Evolutionary conservation across 2,329 filamentous ascomycete species (phyloP), one percentile per base, ranked within the genome.

Genomic region (Penicillium verrucosum): DNA sequence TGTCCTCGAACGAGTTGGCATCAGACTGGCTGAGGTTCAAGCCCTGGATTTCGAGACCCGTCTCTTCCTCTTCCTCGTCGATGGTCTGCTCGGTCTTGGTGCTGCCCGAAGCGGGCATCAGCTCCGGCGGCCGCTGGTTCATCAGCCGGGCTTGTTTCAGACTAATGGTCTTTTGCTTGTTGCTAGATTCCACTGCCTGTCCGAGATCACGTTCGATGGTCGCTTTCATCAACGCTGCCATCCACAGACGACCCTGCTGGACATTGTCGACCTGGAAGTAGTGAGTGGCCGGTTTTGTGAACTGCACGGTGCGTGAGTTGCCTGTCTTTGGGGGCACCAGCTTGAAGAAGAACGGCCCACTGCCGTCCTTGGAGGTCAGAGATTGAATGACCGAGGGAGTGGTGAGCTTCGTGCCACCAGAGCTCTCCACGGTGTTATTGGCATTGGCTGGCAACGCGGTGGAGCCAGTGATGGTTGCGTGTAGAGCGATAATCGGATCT

Each of bases 201-300:
- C 84, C 84, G 68, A 85, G 78, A 65, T 99, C 94, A 59, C 93
- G 88, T 70, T 97, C 93, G 66, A 99, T 99, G 1, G 94, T 99
- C 11, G 94, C 94, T 77, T 99, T 99, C 90, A 99, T 96, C 50
- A 99, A 79, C 6, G 94, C 94, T 5, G 92, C 94, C 94, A 99
- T 99, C 94, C 94, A 99, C 40, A 95, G 79, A 12, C 94, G 86
- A 16, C 94, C 94, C 70, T 94, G 86, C 66, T 90, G 86, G 57
- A 97, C 79, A 66, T 89, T 96, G 51, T 95, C 92, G 23, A 97
- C 92, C 5, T 95, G 94, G 73, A 99, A 99, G 74, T 97, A 97
- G 73, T 99, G 94, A 38, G 97, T 90, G 9, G 92, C 94, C 5
- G 94, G 94, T 73, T 97, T 97, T 1, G 94, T 99, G 72, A 99